A percentile compares a stretch with the other conserved stretches of the same genome.
phyloP scores from a whole-genome alignment of 192 early-diverging fungal genomes.

The Podochytrium sp. region DNA sequence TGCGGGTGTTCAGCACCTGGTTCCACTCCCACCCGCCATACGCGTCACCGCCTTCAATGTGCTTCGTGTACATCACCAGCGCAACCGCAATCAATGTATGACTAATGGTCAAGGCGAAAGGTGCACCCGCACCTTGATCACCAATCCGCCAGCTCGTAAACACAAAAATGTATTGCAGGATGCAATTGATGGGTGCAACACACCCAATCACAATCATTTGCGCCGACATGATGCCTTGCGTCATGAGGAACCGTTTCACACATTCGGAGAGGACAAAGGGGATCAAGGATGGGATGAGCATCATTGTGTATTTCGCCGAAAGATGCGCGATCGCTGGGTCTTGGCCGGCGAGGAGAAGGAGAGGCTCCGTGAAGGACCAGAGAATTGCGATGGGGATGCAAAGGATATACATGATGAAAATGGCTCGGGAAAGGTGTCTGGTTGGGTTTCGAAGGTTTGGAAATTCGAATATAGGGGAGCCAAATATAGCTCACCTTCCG shows the following conservation, averaged over 20 bases:
- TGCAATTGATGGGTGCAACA: constrained; percentile 72
- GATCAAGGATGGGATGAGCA: constrained; percentile 71
- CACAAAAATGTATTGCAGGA: constrained; percentile 82
- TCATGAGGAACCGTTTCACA: constrained; percentile 83
- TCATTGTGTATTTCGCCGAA: constrained; percentile 71
- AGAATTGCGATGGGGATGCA: constrained; percentile 72
- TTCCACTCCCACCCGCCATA: constrained; percentile 87
- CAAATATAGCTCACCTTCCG: constrained; percentile 31
- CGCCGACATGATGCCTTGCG: constrained; percentile 87
- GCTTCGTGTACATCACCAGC: constrained; percentile 63
- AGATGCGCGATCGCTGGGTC: constrained; percentile 69
- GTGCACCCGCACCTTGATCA: constrained; percentile 73
- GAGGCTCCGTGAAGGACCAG: constrained; percentile 71
- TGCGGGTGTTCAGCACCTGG: constrained; percentile 52
- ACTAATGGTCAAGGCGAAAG: constrained; percentile 75
- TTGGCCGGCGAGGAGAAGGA: constrained; percentile 78
- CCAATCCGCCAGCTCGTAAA: constrained; percentile 74
- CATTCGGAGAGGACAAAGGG: constrained; percentile 84
- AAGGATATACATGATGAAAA: constrained; percentile 73
- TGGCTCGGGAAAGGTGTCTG: constrained; percentile 60
- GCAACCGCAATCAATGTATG: constrained; percentile 75
- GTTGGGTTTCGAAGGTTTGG: background rate
- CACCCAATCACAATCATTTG: constrained; percentile 73
- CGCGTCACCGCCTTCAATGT: constrained; percentile 64
- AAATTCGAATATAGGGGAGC: background rate